phyloP scores from a whole-genome alignment of 495 filamentous ascomycete genomes.

The Podospora appendiculata region DNA sequence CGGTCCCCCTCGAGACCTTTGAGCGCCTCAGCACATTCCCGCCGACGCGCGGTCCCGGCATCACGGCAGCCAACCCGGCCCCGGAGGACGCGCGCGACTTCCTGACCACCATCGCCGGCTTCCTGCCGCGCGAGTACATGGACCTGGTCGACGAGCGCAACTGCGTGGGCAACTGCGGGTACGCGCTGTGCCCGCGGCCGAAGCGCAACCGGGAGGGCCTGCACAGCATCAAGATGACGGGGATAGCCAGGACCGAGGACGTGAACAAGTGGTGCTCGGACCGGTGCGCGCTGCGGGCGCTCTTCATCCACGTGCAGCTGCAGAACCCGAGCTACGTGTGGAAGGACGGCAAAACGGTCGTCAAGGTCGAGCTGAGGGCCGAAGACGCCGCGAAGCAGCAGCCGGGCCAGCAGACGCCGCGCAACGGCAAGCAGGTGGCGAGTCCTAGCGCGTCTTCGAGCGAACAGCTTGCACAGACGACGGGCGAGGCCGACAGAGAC shows the following conservation, averaged over 20 bases:
- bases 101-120: slow-evolving; percentile 53
- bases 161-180: slow-evolving; percentile 70
- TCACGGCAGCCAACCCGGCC: slow-evolving; percentile 52
- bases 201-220: slow-evolving; percentile 7
- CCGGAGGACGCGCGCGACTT: slow-evolving; percentile 48
- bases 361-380: slow-evolving; percentile 32
- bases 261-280: slow-evolving; percentile 85
- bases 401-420: neutral
- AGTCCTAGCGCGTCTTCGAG: no score
- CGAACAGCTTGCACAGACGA: no score
- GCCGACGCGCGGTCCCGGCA: slow-evolving; percentile 40
- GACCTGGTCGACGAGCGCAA: slow-evolving; percentile 81
- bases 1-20: slow-evolving; percentile 44
- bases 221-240: slow-evolving; percentile 9
- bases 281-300: slow-evolving; percentile 64
- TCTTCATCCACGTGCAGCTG: slow-evolving; percentile 83
- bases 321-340: slow-evolving; percentile 26
- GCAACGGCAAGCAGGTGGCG: neutral
- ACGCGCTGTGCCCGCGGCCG: slow-evolving; percentile 55
- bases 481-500: neutral
- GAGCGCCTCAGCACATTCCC: slow-evolving; percentile 63
- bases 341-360: slow-evolving; percentile 4
- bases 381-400: slow-evolving; percentile 8
- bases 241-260: slow-evolving; percentile 49
- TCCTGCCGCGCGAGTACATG: slow-evolving; percentile 82